Evolutionary conservation across 129 eudicot species (phyloP).

Genomic region (Pittosporum tobira): DNA sequence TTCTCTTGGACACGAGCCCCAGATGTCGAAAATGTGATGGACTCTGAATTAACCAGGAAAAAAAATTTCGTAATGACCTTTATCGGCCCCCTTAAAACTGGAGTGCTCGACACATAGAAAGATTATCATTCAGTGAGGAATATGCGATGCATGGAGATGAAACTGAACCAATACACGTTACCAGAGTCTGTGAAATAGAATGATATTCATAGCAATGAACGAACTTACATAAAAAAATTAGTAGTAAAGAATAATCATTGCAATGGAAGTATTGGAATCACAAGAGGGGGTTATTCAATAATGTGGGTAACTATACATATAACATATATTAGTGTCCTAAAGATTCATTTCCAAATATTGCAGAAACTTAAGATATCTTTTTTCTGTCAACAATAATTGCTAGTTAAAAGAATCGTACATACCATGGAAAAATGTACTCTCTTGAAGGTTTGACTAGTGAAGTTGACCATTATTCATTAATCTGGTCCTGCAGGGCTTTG

Average conservation of each 20-base stretch:
- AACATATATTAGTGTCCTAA: too few species aligned
- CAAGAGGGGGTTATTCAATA: too few species aligned
- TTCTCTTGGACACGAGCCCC: background rate
- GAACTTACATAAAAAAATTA: too few species aligned
- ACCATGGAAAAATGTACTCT: background rate
- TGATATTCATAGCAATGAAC: background rate
- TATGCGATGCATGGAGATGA: background rate
- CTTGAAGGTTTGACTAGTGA: background rate
- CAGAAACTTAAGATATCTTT: too few species aligned
- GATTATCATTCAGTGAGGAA: background rate
- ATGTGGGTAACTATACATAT: too few species aligned
- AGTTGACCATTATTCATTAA: background rate
- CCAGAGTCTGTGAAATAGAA: background rate
- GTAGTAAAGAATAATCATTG: too few species aligned
- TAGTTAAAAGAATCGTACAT: background rate
- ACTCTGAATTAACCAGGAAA: background rate
- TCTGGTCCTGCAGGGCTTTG: constrained; percentile 61
- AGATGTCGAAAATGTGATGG: background rate
- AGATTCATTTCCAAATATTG: too few species aligned
- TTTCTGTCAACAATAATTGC: too few species aligned
- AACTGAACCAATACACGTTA: background rate
- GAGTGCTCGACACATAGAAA: background rate
- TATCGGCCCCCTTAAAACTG: background rate
- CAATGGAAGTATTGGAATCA: too few species aligned
- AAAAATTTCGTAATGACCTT: background rate